Evolutionary conservation across 352 stramenopile genomes (phyloP), one percentile per base, ranked within the genome.

Genomic region (Globisporangium splendens): DNA sequence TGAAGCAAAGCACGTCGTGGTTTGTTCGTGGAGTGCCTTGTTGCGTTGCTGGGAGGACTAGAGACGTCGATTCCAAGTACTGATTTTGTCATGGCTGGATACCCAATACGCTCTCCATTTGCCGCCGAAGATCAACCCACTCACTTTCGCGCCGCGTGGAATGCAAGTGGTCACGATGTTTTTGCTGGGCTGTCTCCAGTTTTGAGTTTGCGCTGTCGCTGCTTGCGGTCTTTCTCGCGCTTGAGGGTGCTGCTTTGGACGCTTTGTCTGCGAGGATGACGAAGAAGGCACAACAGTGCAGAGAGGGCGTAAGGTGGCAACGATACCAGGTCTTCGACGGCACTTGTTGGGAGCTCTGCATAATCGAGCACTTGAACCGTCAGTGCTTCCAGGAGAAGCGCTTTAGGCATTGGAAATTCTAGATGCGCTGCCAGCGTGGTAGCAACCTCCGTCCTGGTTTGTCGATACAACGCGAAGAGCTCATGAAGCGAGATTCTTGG

Each of bases 271-370:
- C 20, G 12, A 75, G 28, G 7, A 71, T 43, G 6, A 20, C 74
- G 72, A 59, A 75, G 13, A 0, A 71, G 38, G n/a, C 66, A 61
- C 10, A 83, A 31, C 1, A 91, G 12, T 3, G 71, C 68, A 0
- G 72, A 61, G 11, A 81, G 13, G 1, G 65, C 80, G 46, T 86
- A 89, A 14, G 66, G 62, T 7, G 80, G 80, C 6, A 86, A 52
- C 13, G 61, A 53, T 2, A 55, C 62, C 10, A 72, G 62, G 20
- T 84, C 80, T 33, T 73, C 64, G 24, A 82, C 69, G 4, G 46
- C 54, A 18, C 61, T 58, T 1, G 56, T 50, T 1, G 64, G 63
- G 18, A 68, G 63, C 0, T 48, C 22, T 17, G 28, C 35, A 22
- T 59, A 64, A 15, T 70, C 75, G 3, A 91, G 57, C 17, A 83